Conservation (phyloP, 1,284 basidiomycete genomes). For the Papiliotrema fonsecae region DNA sequence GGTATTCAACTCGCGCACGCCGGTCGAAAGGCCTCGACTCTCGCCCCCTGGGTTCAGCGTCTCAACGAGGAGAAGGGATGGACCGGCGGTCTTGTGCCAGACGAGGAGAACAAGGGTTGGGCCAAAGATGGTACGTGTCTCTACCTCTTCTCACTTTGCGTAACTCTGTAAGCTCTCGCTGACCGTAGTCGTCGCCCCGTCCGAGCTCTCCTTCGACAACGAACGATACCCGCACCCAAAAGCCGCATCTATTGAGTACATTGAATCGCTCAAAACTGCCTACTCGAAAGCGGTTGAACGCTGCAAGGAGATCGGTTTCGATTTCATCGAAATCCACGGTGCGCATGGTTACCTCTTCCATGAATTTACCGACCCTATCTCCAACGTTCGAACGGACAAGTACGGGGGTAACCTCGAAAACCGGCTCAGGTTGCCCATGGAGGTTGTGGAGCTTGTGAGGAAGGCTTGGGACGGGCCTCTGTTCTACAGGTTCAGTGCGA, state of each 20-base stretch:
- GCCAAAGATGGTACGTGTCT: conserved; percentile 55
- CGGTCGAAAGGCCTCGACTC: conserved; percentile 65
- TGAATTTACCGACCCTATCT: conserved; percentile 63
- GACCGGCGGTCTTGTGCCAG: conserved; percentile 38
- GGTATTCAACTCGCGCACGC: conserved; percentile 78
- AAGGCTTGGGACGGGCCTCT: conserved; percentile 64
- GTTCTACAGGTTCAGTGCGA: conserved; percentile 68
- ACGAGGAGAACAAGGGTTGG: conserved; percentile 62
- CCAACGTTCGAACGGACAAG: conserved; percentile 63
- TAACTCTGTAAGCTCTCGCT: too few relatives aligned
- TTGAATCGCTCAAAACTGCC: conserved; percentile 60
- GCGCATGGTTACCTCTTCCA: conserved; percentile 65
- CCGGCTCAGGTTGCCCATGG: conserved; percentile 63
- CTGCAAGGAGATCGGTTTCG: conserved; percentile 61
- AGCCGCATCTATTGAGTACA: conserved; percentile 56
- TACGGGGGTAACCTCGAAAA: conserved; percentile 74
- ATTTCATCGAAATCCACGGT: conserved; percentile 75
- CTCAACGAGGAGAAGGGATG: conserved; percentile 37
- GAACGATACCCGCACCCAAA: conserved; percentile 54
- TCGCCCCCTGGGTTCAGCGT: conserved; percentile 57
- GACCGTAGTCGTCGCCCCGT: conserved; percentile 52
- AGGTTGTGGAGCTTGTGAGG: conserved; percentile 56
- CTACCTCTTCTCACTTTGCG: neutral
- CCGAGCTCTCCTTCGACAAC: conserved; percentile 55
- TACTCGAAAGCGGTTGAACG: conserved; percentile 60